These are phyloP conservation scores for Massariosphaeria phaeospora DNA, from an alignment of 495 filamentous ascomycete species.

Conservation along the genomic window DNA sequence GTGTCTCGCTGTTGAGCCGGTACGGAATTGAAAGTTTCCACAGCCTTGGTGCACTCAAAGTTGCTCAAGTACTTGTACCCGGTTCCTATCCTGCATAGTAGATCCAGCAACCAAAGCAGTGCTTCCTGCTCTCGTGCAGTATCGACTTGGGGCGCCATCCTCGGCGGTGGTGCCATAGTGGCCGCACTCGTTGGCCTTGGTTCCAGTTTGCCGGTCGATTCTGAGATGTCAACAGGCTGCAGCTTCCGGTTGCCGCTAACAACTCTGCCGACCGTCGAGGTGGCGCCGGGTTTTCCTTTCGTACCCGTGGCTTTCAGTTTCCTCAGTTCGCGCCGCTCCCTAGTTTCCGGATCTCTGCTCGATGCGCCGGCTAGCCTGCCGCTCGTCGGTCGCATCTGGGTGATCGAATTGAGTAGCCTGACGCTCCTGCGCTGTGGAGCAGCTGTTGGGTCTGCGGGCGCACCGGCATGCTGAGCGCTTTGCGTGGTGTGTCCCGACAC, in stretches of 20 bases:
- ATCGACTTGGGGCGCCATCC: constrained; percentile 23
- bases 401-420: constrained; percentile 67
- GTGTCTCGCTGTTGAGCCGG: constrained; percentile 77
- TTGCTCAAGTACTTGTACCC: constrained; percentile 72
- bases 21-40: constrained; percentile 64
- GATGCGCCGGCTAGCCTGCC: constrained; percentile 47
- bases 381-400: constrained; percentile 49
- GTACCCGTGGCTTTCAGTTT: constrained; percentile 65
- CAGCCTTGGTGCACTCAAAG: constrained; percentile 71
- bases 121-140: constrained; percentile 58
- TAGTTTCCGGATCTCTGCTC: constrained; percentile 47
- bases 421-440: constrained; percentile 73
- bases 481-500: constrained; percentile 74
- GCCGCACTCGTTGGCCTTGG: constrained; percentile 30
- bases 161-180: constrained; percentile 12
- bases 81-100: constrained; percentile 74
- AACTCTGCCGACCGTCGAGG: constrained; percentile 68
- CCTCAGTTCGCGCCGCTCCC: constrained; percentile 67
- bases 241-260: constrained; percentile 83
- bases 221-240: constrained; percentile 59
- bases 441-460: constrained; percentile 44
- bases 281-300: constrained; percentile 51
- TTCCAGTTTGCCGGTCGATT: constrained; percentile 57
- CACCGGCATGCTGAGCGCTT: constrained; percentile 37
- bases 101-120: constrained; percentile 67